Evolutionary conservation across 2,329 filamentous ascomycete genomes (phyloP), one percentile per base, ranked within the genome.

Genomic region (Sporothrix luriei): DNA sequence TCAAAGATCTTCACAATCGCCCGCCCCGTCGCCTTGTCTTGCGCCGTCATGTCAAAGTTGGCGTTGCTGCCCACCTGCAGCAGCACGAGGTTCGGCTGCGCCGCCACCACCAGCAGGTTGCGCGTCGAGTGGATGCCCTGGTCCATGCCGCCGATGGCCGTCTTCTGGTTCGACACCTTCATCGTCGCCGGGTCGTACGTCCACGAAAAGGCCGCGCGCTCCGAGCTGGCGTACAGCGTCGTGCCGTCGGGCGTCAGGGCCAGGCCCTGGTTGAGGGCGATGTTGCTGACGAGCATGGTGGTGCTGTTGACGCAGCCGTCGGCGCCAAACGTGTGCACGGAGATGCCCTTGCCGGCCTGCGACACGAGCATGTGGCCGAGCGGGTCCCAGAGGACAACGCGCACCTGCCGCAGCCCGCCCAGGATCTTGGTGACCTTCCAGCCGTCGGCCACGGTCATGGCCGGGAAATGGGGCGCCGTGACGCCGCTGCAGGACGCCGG

Each of bases 141-240:
- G 69, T 78, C 78, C 76, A 82, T 82, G 71, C 77, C 77, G 65
- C 73, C 75, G 24, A 82, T 75, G 21, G 80, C 76, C 4, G 79
- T 78, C 74, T 78, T 78, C 70, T 83, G 80, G 69, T 78, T 79
- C 61, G 79, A 79, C 57, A 83, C 82, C 14, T 83, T 83, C 68
- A 81, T 79, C 6, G 81, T 78, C 6, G 76, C 76, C 10, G 84
- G 76, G 75, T 89, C 81, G 74, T 90, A 91, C 48, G 78, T 77
- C 84, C 87, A 90, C 29, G 83, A 80, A 76, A 82, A 89, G 9
- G 84, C 84, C 1, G 78, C 76, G 19, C 77, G 78, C 74, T 80
- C 78, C 51, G 78, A 78, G 68, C 77, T 79, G 48, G 80, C 80
- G 68, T 80, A 81, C 38, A 82, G 70, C 11, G 77, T 80, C 72